Base-by-base conservation (phyloP, 305 asterid species). In the Rubia balearica region DNA sequence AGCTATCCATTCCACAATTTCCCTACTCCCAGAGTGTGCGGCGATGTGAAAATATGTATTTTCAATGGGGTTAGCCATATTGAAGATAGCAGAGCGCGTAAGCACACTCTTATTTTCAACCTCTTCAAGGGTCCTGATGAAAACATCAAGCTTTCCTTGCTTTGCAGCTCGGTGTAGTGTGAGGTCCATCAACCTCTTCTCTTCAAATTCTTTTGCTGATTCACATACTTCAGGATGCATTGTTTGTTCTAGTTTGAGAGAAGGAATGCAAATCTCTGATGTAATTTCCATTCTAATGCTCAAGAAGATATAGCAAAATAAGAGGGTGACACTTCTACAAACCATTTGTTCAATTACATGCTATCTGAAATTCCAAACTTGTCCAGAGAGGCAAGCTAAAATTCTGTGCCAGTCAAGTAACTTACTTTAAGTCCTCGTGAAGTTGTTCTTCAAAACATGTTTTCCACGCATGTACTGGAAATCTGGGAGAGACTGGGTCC, bases 31-130 rank as follows among this genome's bases (percentile, higher is more conserved):
- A 8, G 0, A 38, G 49, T 43, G 8, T 8, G 68, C 68, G 1
- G 30, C 49, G 13, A 38, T n/a, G 27, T 64, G 68, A 40, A 38
- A 38, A 40, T 64, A 64, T 17, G 68, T 64, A 64, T 17, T 64
- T 64, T 49, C 68, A 17, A 40, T 64, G 4, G 68, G 68, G 30
- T 30, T 64, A 17, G 16, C 51, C 49, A 17, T 46, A 40, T 40
- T 13, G 19, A 40, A 64, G 51, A 40, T 19, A 40, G 49, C 51
- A 40, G 16, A 64, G 27, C 7, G 49, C 8, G 12, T 0, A 1
- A 63, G 7, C 14, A 13, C 10, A 16, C 41, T 64, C 30, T 64
- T 24, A 17, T 3, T 40, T 14, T 0, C 49, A 64, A 64, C 30
- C 36, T 38, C n/a, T 40, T 40, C 51, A 7, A 64, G 14, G 27